phyloP scores from a whole-genome alignment of 2,329 filamentous ascomycete genomes.

The Hysterium pulicare region DNA sequence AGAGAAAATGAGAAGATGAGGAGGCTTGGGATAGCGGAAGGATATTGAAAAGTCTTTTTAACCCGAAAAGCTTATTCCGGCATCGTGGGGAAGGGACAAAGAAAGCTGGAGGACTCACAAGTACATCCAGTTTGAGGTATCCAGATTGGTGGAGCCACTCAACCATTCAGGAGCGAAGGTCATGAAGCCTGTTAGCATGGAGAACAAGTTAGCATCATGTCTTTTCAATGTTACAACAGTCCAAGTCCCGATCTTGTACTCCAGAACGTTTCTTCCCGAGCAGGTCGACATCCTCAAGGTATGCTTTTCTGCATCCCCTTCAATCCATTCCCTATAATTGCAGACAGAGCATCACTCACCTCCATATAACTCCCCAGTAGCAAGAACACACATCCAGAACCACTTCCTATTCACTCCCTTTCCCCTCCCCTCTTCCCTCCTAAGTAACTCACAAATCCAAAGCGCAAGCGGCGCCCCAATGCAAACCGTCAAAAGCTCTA shows the following conservation, averaged over 20 bases:
- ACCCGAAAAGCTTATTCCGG: too few relatives aligned
- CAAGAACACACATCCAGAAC: constrained; percentile 58
- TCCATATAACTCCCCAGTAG: constrained; percentile 63
- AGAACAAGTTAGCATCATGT: constrained; percentile 40
- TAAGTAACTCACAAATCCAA: constrained; percentile 55
- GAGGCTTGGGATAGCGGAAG: too few relatives aligned
- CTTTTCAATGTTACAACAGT: too few relatives aligned
- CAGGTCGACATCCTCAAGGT: too few relatives aligned
- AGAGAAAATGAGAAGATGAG: too few relatives aligned
- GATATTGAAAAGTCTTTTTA: too few relatives aligned
- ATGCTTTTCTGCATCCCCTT: too few relatives aligned
- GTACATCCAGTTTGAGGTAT: constrained; percentile 59
- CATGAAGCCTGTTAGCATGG: constrained; percentile 52
- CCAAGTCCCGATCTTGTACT: too few relatives aligned
- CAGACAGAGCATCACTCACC: constrained; percentile 36
- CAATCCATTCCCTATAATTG: too few relatives aligned
- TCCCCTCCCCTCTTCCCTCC: constrained; percentile 32
- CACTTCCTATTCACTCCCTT: constrained; percentile 37
- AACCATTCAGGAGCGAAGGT: constrained; percentile 66
- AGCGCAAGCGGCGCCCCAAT: constrained; percentile 56
- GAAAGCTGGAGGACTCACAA: constrained; percentile 35
- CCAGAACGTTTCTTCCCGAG: too few relatives aligned
- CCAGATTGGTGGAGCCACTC: constrained; percentile 55
- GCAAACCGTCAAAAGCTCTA: constrained; percentile 61
- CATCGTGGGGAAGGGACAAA: not conserved